Conservation (phyloP, 2,329 filamentous ascomycete species). For the Cucurbitaria berberidis region DNA sequence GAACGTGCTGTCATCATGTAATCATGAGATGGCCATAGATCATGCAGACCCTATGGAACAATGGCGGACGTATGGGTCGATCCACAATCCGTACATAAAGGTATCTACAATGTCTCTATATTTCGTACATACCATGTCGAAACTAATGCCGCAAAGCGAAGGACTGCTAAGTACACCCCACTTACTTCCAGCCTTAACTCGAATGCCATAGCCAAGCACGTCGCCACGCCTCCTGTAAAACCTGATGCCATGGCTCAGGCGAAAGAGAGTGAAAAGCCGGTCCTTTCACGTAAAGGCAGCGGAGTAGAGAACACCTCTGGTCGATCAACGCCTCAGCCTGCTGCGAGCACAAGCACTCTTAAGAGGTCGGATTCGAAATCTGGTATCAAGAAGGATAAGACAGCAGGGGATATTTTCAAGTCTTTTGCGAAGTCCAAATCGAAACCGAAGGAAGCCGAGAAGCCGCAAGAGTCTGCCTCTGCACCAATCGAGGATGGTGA, state of each 20-base stretch:
- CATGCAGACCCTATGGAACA: constrained; percentile 62
- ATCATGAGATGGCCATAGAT: constrained; percentile 65
- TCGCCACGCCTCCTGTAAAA: constrained; percentile 15
- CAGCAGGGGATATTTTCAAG: constrained; percentile 70
- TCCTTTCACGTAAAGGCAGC: constrained; percentile 27
- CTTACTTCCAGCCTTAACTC: constrained; percentile 39
- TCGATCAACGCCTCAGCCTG: constrained; percentile 42
- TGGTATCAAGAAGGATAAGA: constrained; percentile 64
- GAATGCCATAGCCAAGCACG: not conserved
- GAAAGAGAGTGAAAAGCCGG: constrained; percentile 30
- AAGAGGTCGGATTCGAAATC: constrained; percentile 50
- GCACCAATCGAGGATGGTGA: constrained; percentile 58
- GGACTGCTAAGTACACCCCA: constrained; percentile 47
- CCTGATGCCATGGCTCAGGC: constrained; percentile 15
- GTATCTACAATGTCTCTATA: constrained; percentile 34
- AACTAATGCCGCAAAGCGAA: constrained; percentile 48
- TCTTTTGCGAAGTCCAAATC: constrained; percentile 76
- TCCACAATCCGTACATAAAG: constrained; percentile 73
- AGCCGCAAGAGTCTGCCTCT: constrained; percentile 51
- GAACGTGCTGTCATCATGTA: constrained; percentile 72
- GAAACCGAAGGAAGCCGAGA: constrained; percentile 56
- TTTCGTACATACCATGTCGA: not conserved
- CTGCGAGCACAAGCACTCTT: constrained; percentile 24
- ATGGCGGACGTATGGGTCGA: constrained; percentile 72
- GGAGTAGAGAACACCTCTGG: constrained; percentile 43